phyloP scores from a whole-genome alignment of 148 eudicot genomes.

The Spergularia bocconei region DNA sequence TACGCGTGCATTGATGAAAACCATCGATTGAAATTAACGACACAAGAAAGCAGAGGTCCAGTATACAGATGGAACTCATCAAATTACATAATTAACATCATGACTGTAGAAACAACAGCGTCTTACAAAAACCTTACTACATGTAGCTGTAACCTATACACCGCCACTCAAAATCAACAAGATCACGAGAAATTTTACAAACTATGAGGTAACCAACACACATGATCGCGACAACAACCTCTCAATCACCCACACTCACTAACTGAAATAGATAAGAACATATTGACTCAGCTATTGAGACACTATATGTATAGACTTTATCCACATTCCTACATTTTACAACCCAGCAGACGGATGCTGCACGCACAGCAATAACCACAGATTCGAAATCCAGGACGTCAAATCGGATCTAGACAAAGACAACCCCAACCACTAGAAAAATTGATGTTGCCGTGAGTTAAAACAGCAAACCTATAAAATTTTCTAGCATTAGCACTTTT shows the following conservation, averaged over 20 bases:
- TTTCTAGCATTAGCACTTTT: constrained; percentile 23
- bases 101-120: background rate
- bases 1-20: too few species aligned
- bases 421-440: constrained; percentile 21
- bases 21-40: too few species aligned
- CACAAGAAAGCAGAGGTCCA: background rate
- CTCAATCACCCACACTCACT: constrained; percentile 16
- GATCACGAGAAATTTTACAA: constrained; percentile 2
- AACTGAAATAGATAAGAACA: constrained; percentile 2
- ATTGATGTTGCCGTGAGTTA: constrained; percentile 25
- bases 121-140: constrained; percentile 3
- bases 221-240: constrained; percentile 4
- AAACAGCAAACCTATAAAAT: constrained; percentile 27
- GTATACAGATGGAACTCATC: constrained; percentile 11
- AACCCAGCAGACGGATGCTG: background rate
- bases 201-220: constrained; percentile 2
- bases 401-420: constrained; percentile 4
- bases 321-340: constrained; percentile 22
- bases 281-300: constrained; percentile 26
- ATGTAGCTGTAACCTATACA: constrained; percentile 27
- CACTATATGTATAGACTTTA: constrained; percentile 14
- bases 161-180: constrained; percentile 20
- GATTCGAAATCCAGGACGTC: background rate
- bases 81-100: constrained; percentile 3
- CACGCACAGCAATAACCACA: background rate